Evolutionary conservation across 2,329 filamentous ascomycete genomes (phyloP), one percentile per base, ranked within the genome.

Genomic region (Colletotrichum melonis): DNA sequence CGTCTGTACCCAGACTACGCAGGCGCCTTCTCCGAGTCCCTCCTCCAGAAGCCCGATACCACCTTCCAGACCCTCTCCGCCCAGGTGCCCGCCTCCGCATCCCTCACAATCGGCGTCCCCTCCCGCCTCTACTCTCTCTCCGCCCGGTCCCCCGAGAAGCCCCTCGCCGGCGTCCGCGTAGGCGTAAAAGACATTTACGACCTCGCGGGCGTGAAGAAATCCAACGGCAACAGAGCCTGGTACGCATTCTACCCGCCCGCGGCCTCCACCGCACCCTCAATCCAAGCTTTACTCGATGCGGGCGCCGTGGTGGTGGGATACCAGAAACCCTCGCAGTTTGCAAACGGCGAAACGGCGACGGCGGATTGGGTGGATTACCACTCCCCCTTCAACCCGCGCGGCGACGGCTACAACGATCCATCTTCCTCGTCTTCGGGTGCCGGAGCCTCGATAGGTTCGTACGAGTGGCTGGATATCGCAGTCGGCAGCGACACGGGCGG

Each of bases 181-280:
- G 90, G 86, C 0, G 84, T 92, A 67, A 93, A 93, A 78, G 91
- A 93, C 75, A 89, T 92, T 59, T 90, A 86, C 76, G 84, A 91
- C 74, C 80, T 92, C 52, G 84, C 75, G 1, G 91, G 91, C 2
- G 78, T 91, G 2, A 84, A 84, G 46, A 90, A 87, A 0, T 84
- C 84, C 16, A 85, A 86, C 65, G 89, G 89, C 2, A 91, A 88
- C 71, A 83, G 88, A 49, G 89, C 90, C 2, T 92, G 86, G 82
- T 88, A 88, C 63, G 79, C 86, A 64, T 80, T 92, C 3, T 89
- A 90, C 74, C 83, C 85, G 4, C 78, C 85, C 3, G 82, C 84
- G 0, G 85, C 83, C 4, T 78, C 76, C 6, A 91, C 87, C 2
- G 88, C 86, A 0, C 77, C 85, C 1, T 81, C 86, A 0, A 84